phyloP scores from a whole-genome alignment of 768 basidiomycete genomes.

The Pulveroboletus ravenelii region DNA sequence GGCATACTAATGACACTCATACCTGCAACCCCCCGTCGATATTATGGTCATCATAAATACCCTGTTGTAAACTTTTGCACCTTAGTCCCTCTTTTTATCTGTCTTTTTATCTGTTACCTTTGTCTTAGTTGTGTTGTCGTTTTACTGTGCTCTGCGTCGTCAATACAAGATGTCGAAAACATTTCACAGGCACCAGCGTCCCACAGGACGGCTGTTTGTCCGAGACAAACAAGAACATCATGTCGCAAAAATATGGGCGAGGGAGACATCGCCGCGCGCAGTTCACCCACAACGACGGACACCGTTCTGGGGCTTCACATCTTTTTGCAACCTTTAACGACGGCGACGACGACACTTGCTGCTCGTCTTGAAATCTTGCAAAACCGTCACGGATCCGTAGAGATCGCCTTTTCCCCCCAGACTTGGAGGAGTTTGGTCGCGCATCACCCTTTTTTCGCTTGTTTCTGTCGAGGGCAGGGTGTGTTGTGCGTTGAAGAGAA shows the following conservation, averaged over 20 bases:
- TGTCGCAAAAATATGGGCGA: slow-evolving; percentile 34
- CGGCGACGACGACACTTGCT: background rate
- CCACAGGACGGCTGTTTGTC: slow-evolving; percentile 26
- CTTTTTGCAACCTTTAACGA: slow-evolving; percentile 1
- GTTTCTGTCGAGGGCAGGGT: background rate
- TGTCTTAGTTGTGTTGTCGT: background rate
- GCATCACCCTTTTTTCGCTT: slow-evolving; percentile 1
- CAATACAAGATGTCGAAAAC: background rate
- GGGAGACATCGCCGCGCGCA: slow-evolving; percentile 17
- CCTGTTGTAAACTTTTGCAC: slow-evolving; percentile 8
- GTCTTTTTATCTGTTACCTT: background rate
- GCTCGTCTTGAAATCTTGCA: slow-evolving; percentile 51
- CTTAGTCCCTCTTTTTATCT: background rate
- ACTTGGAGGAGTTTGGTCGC: background rate
- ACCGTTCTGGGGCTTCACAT: slow-evolving; percentile 8
- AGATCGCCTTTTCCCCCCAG: slow-evolving; percentile 45
- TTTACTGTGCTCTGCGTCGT: background rate
- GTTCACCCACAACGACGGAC: slow-evolving; percentile 22
- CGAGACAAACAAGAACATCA: slow-evolving; percentile 32
- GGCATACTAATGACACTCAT: background rate
- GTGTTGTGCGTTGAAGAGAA: background rate
- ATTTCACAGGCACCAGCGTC: background rate
- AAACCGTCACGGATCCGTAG: slow-evolving; percentile 61
- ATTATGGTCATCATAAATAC: slow-evolving; percentile 5
- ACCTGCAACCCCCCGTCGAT: slow-evolving; percentile 9